These are phyloP conservation scores for Brassica napus DNA, from an alignment of 345 rosid species.

Conservation along the genomic window DNA sequence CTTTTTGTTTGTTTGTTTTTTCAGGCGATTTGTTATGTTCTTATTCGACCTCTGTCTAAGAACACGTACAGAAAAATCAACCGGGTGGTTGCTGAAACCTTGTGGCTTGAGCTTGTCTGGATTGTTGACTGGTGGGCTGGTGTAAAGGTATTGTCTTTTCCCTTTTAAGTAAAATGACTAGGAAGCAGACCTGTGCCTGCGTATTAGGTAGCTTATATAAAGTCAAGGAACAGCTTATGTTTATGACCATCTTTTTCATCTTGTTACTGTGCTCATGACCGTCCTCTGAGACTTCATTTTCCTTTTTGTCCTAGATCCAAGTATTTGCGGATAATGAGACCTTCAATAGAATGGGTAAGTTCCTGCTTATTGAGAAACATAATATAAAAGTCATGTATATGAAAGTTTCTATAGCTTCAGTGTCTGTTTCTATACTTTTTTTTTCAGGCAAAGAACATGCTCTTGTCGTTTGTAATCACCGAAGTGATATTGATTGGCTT, in stretches of 20 bases:
- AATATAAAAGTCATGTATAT: neutral
- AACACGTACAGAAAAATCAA: conserved; percentile 68
- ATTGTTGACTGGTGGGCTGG: conserved; percentile 96
- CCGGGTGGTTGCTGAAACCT: conserved; percentile 69
- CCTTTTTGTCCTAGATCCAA: conserved; percentile 58
- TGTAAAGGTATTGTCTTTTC: conserved; percentile 58
- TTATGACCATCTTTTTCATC: too few relatives aligned
- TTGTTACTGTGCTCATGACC: neutral
- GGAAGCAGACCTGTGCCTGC: neutral
- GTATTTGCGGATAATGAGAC: conserved; percentile 71
- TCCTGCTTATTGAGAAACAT: neutral
- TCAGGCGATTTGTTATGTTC: conserved; percentile 79
- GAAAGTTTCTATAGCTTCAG: neutral
- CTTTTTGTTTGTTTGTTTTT: conserved; percentile 2
- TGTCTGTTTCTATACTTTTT: conserved; percentile 11
- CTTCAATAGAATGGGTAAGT: conserved; percentile 74
- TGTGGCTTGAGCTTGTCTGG: conserved; percentile 97
- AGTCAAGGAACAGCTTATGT: neutral
- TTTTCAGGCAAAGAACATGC: conserved; percentile 87
- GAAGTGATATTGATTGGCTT: conserved; percentile 94
- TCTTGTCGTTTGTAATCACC: conserved; percentile 79
- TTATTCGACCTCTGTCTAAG: conserved; percentile 79
- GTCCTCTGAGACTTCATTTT: conserved; percentile 19
- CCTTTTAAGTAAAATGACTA: neutral
- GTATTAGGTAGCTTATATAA: neutral